phyloP scores from a whole-genome alignment of 139 green algal genomes.

The Zygnema circumcarinatum region DNA sequence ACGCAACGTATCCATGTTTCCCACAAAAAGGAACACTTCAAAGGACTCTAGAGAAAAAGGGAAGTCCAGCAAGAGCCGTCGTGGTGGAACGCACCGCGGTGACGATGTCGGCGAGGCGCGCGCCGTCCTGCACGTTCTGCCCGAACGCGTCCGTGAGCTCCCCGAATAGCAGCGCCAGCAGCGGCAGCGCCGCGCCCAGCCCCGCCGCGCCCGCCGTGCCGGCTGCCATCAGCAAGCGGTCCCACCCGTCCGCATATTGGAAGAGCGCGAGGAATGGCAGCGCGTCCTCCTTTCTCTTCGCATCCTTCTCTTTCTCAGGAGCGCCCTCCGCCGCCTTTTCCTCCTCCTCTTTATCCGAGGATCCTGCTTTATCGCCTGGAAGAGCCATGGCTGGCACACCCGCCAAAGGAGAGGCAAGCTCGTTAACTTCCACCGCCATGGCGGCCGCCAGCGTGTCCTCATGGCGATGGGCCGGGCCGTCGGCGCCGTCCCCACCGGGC shows the following conservation, averaged over 20 bases:
- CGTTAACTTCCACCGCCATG: too few relatives aligned
- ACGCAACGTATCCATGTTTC: too few relatives aligned
- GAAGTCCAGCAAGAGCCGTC: too few relatives aligned
- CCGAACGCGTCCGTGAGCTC: slow-evolving; percentile 56
- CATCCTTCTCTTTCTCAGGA: not conserved
- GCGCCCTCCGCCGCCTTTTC: not conserved
- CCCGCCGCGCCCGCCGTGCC: slow-evolving; percentile 25
- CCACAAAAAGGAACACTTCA: too few relatives aligned
- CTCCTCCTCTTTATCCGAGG: not conserved
- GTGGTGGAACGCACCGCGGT: slow-evolving; percentile 23
- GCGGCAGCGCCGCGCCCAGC: slow-evolving; percentile 36
- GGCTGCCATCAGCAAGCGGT: slow-evolving; percentile 38
- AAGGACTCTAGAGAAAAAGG: too few relatives aligned
- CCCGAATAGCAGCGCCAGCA: slow-evolving; percentile 53
- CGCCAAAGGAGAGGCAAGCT: too few relatives aligned
- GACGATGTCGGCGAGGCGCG: slow-evolving; percentile 22
- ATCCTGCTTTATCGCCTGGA: not conserved
- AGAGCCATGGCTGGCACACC: too few relatives aligned
- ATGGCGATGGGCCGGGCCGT: too few relatives aligned
- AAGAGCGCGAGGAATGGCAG: slow-evolving; percentile 38
- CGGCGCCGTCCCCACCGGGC: too few relatives aligned
- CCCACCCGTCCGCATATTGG: slow-evolving; percentile 32
- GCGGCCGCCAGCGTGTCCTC: too few relatives aligned
- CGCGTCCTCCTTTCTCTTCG: not conserved
- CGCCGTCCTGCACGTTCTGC: not conserved